Evolutionary conservation across 2,329 filamentous ascomycete genomes (phyloP).

Genomic region (Neonectria magnoliae): DNA sequence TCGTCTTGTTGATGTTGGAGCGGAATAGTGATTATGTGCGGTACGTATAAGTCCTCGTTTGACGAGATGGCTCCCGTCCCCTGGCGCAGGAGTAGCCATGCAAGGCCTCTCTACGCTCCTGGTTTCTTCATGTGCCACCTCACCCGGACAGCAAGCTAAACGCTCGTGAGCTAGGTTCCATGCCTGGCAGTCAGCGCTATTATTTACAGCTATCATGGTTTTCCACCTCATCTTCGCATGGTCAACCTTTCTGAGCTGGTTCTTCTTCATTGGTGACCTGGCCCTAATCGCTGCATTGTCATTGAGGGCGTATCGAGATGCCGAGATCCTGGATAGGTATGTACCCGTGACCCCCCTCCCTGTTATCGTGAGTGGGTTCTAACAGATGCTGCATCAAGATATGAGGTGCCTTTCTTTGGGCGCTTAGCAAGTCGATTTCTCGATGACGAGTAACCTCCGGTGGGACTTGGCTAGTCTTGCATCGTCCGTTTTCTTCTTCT

Average conservation of each 20-base stretch:
- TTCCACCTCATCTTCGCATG: constrained; percentile 88
- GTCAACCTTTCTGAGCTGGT: constrained; percentile 84
- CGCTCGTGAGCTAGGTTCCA: constrained; percentile 74
- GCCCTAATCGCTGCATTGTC: constrained; percentile 80
- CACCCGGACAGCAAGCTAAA: constrained; percentile 20
- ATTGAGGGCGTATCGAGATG: constrained; percentile 84
- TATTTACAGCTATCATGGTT: constrained; percentile 80
- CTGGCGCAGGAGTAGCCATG: not conserved
- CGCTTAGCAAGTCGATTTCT: constrained; percentile 86
- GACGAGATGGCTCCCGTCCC: not conserved
- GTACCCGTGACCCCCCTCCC: constrained; percentile 24
- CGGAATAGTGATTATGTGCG: constrained; percentile 97
- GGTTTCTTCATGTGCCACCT: not conserved
- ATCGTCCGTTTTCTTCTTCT: not conserved
- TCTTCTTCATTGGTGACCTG: constrained; percentile 81
- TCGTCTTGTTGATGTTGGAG: constrained; percentile 85
- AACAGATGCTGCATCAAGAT: constrained; percentile 58
- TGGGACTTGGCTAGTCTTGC: not conserved
- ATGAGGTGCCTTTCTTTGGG: constrained; percentile 89
- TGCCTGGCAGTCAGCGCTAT: constrained; percentile 90
- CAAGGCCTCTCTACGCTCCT: not conserved
- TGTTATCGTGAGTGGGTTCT: not conserved
- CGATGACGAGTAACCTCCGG: constrained; percentile 73
- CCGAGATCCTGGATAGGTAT: constrained; percentile 71
- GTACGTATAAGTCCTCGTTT: constrained; percentile 58